These are phyloP conservation scores for Tetrastigma voinierianum DNA, from an alignment of 164 flowering plant genomes.

Conservation along the genomic window DNA sequence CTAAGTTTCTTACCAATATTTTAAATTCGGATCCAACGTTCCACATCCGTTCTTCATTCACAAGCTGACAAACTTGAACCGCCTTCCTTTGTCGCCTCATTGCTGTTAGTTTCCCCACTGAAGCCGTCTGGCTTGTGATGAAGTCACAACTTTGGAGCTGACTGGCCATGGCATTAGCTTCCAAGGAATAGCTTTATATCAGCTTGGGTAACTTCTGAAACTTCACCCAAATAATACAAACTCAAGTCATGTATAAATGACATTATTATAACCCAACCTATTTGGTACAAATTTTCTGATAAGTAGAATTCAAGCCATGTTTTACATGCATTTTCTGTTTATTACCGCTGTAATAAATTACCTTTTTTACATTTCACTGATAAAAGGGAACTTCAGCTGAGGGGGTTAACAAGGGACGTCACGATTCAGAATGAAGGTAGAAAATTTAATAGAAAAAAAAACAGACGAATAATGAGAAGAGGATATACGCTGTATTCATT, in stretches of 20 bases:
- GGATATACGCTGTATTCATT: neutral
- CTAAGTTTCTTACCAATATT: slow-evolving; percentile 28
- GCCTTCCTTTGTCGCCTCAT: slow-evolving; percentile 34
- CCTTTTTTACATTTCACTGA: neutral
- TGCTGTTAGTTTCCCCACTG: slow-evolving; percentile 4
- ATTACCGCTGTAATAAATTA: too few relatives aligned
- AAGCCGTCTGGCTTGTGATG: neutral
- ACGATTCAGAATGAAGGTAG: neutral
- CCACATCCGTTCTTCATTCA: slow-evolving; percentile 24
- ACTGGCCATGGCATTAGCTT: too few relatives aligned
- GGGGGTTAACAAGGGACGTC: neutral
- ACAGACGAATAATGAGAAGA: slow-evolving; percentile 6
- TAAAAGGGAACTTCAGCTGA: neutral
- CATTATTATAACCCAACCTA: too few relatives aligned
- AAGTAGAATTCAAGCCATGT: too few relatives aligned
- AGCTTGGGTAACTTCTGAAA: too few relatives aligned
- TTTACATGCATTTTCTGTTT: too few relatives aligned
- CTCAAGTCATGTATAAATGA: too few relatives aligned
- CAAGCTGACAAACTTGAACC: slow-evolving; percentile 34
- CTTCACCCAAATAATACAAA: too few relatives aligned
- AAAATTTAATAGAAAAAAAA: slow-evolving; percentile 6
- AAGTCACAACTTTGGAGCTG: neutral
- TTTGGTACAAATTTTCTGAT: too few relatives aligned
- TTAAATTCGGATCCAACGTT: slow-evolving; percentile 32
- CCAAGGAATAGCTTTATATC: too few relatives aligned